Evolutionary conservation across 2,329 filamentous ascomycete genomes (phyloP), one percentile per base, ranked within the genome.

Genomic region (Aureobasidium sp.): DNA sequence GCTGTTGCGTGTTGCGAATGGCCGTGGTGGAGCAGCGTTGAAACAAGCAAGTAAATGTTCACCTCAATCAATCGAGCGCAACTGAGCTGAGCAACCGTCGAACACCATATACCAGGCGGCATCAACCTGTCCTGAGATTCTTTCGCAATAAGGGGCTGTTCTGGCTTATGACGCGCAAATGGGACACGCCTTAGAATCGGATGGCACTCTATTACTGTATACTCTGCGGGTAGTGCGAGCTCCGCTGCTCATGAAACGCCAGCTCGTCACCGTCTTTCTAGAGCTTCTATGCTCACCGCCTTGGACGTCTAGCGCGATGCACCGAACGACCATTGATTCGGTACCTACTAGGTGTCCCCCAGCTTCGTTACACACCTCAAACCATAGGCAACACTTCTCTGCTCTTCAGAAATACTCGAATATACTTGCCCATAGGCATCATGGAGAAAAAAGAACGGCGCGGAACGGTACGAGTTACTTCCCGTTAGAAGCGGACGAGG

Each of bases 251-350:
- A 9, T 37, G 39, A 57, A 57, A 57, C 39, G 53, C 53, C 53
- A 57, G 53, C 39, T 46, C 53, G 53, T 57, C 53, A 57, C 27
- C 53, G 41, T 46, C 53, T 57, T 57, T 57, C 53, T 36, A 57
- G 27, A 57, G 53, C 53, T 57, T 46, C 53, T 6, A 36, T 27
- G 20, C 41, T 57, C 53, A 57, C 53, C 53, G 53, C 53, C 53
- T 57, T 57, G 36, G 52, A 46, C 53, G 15, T 42, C 53, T 57
- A 57, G 53, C 53, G 39, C 39, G 17, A 57, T 34, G 39, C 39
- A 44, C 53, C 39, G n/a, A n/a, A 26, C 29, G 26, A 20, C 47
- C 47, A 51, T 57, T 26, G 10, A 17, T 41, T n/a, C 26, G 52
- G 52, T 32, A 55, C 20, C 20, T 20, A 20, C 20, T 20, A 20